Percentiles rank a stretch among this genome's conserved stretches.
These are phyloP conservation scores for Leptographium radiaticola DNA, from an alignment of 2,329 filamentous ascomycete genomes.

Conservation along the genomic window DNA sequence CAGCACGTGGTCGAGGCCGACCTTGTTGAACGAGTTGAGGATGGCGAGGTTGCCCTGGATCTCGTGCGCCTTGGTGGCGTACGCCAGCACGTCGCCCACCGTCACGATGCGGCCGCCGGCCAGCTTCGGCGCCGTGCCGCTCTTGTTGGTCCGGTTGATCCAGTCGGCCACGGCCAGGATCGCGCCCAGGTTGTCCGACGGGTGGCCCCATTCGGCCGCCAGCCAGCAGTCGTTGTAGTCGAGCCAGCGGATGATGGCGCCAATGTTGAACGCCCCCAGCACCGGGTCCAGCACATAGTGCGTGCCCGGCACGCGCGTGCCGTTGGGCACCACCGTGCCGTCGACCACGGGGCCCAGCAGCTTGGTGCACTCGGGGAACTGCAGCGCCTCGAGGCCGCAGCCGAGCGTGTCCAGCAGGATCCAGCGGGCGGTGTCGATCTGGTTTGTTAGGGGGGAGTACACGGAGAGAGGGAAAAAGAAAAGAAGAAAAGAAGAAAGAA, in stretches of 20 bases:
- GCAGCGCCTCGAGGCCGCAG: slow-evolving; percentile 88
- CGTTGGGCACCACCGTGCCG: slow-evolving; percentile 83
- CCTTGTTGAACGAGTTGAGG: slow-evolving; percentile 98
- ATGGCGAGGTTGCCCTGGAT: slow-evolving; percentile 95
- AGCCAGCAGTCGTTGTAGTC: slow-evolving; percentile 96
- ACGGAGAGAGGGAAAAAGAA: neutral
- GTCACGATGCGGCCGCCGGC: slow-evolving; percentile 82
- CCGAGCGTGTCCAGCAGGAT: slow-evolving; percentile 95
- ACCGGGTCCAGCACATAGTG: slow-evolving; percentile 90
- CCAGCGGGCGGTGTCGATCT: slow-evolving; percentile 85
- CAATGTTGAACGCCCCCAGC: slow-evolving; percentile 96
- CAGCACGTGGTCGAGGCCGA: slow-evolving; percentile 93
- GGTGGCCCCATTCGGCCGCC: slow-evolving; percentile 98
- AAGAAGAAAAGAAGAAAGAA: neutral
- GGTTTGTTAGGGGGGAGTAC: neutral
- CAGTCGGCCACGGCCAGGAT: slow-evolving; percentile 96
- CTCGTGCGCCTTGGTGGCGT: slow-evolving; percentile 98
- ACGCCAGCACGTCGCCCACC: slow-evolving; percentile 82
- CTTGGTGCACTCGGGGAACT: slow-evolving; percentile 93
- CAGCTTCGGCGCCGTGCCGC: slow-evolving; percentile 25
- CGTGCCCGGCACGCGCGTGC: slow-evolving; percentile 81
- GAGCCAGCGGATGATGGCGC: slow-evolving; percentile 96
- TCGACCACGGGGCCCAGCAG: slow-evolving; percentile 84
- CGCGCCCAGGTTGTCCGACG: slow-evolving; percentile 93
- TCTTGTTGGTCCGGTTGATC: slow-evolving; percentile 79